Conservation (phyloP, 1,284 basidiomycete species). For the Meira nashicola region DNA sequence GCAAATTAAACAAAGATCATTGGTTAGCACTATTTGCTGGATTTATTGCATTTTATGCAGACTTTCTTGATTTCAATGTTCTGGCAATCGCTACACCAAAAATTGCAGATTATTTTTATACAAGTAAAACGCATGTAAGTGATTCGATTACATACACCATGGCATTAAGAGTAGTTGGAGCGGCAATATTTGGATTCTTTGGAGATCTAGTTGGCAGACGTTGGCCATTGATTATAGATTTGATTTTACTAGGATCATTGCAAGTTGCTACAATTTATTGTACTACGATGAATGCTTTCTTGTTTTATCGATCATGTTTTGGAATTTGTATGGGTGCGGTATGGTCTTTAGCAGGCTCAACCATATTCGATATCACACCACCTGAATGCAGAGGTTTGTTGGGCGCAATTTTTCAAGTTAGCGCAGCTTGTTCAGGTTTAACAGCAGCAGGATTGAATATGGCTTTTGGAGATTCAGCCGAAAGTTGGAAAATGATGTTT, state of each 20-base stretch:
- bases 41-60: slow-evolving; percentile 28
- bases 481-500: neutral
- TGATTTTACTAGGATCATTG: slow-evolving; percentile 27
- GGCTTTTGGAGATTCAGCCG: neutral
- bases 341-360: slow-evolving; percentile 4
- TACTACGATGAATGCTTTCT: slow-evolving; percentile 25
- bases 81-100: slow-evolving; percentile 34
- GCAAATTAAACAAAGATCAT: slow-evolving; percentile 1
- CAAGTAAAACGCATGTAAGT: slow-evolving; percentile 29
- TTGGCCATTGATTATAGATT: slow-evolving; percentile 28
- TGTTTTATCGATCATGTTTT: slow-evolving; percentile 34
- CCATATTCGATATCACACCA: neutral
- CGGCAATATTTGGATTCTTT: slow-evolving; percentile 25
- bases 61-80: slow-evolving; percentile 33
- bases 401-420: neutral
- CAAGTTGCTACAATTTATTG: slow-evolving; percentile 33
- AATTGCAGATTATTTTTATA: slow-evolving; percentile 15
- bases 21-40: slow-evolving; percentile 32
- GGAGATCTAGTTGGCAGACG: slow-evolving; percentile 14
- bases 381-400: neutral
- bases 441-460: neutral
- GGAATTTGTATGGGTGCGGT: slow-evolving; percentile 29
- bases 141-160: slow-evolving; percentile 32
- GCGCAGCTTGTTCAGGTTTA: neutral
- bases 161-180: slow-evolving; percentile 31